phyloP scores from a whole-genome alignment of 257 asterid species.

The Salvia miltiorrhiza region DNA sequence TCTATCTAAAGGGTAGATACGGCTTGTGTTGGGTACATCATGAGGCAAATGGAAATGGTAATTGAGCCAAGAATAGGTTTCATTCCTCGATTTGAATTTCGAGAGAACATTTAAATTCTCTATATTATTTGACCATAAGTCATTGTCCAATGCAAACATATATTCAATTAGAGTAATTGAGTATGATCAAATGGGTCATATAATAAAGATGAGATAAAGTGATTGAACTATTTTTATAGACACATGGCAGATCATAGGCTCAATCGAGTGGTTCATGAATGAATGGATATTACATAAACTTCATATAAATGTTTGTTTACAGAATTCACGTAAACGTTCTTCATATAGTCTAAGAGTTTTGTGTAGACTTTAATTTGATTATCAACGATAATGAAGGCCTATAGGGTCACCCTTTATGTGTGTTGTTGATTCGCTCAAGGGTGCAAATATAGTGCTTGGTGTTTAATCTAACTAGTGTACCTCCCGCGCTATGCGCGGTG shows the following conservation, averaged over 20 bases:
- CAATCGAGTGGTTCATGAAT: neutral
- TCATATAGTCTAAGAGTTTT: too few species aligned
- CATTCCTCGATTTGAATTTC: neutral
- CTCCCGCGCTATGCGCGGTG: too few species aligned
- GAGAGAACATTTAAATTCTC: neutral
- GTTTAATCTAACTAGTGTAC: too few species aligned
- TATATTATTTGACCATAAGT: neutral
- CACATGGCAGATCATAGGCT: neutral
- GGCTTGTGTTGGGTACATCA: too few species aligned
- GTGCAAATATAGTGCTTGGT: too few species aligned
- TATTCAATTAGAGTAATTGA: neutral
- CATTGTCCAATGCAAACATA: neutral
- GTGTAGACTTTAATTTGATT: too few species aligned
- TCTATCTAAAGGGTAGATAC: too few species aligned
- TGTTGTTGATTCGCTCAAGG: too few species aligned
- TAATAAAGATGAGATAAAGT: neutral
- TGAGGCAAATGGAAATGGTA: too few species aligned
- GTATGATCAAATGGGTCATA: neutral
- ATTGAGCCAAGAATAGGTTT: neutral
- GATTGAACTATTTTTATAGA: neutral
- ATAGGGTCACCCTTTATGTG: too few species aligned
- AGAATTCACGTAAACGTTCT: neutral
- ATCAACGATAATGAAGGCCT: too few species aligned
- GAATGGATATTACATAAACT: neutral
- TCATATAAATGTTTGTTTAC: neutral